Percentiles rank a stretch among this genome's conserved stretches.
These are phyloP conservation scores for Leptographium galeiforme DNA, from an alignment of 2,329 filamentous ascomycete genomes.

Conservation along the genomic window DNA sequence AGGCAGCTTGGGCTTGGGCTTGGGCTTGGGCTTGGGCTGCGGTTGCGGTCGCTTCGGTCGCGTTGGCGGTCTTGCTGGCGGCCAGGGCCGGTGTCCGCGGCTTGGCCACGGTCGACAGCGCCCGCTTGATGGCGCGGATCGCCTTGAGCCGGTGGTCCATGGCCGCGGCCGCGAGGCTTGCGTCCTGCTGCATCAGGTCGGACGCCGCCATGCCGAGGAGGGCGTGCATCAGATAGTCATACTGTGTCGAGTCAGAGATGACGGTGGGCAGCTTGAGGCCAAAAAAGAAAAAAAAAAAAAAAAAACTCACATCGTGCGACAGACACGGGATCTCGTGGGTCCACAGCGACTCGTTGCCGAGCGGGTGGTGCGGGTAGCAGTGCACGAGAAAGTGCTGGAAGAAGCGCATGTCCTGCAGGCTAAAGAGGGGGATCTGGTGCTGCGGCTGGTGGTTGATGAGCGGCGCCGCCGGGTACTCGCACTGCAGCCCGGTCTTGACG, in stretches of 20 bases:
- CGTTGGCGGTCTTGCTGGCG: background rate
- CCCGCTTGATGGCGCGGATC: conserved; percentile 46
- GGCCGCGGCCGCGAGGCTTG: conserved; percentile 40
- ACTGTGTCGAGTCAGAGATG: conserved; percentile 27
- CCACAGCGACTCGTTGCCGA: conserved; percentile 55
- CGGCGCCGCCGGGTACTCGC: conserved; percentile 44
- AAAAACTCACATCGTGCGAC: conserved; percentile 43
- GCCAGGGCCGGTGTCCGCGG: conserved; percentile 1
- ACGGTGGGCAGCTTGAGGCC: too few relatives aligned
- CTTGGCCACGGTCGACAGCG: conserved; percentile 29
- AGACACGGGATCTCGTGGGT: conserved; percentile 53
- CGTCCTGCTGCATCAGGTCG: conserved; percentile 40
- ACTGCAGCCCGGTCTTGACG: conserved; percentile 45
- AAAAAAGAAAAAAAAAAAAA: background rate
- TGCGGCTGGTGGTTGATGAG: conserved; percentile 43
- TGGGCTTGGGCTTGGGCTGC: conserved; percentile 4
- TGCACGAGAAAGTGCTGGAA: conserved; percentile 53
- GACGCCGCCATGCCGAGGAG: conserved; percentile 56
- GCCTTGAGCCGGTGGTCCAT: conserved; percentile 54
- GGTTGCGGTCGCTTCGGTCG: background rate
- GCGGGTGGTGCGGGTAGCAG: conserved; percentile 50
- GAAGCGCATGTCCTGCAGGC: conserved; percentile 51
- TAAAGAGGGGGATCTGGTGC: conserved; percentile 44
- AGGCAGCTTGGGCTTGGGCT: background rate
- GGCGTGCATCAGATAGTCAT: conserved; percentile 58